Evolutionary conservation across 1,139 yeast species (phyloP).

Genomic region (Nematodospora anomalae): DNA sequence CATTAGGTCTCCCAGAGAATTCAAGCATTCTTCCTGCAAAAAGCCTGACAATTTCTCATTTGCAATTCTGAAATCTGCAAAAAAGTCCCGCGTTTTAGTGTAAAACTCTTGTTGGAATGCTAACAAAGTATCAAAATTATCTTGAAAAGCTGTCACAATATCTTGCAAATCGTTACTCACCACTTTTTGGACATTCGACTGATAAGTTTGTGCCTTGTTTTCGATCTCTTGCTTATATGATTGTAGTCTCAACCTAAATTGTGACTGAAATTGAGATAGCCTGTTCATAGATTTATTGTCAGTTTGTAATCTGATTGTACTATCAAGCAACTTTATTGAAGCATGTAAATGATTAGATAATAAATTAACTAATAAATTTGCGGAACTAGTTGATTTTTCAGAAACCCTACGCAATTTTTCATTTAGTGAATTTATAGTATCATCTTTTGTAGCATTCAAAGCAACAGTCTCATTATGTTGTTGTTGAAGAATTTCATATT

Average conservation of each 20-base stretch:
- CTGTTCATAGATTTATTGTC: neutral
- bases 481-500: slow-evolving; percentile 2
- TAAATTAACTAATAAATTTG: slow-evolving; percentile 9
- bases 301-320: slow-evolving; percentile 4
- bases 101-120: slow-evolving; percentile 10
- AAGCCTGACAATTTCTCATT: slow-evolving; percentile 18
- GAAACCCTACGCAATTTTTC: slow-evolving; percentile 10
- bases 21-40: slow-evolving; percentile 16
- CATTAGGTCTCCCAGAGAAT: slow-evolving; percentile 10
- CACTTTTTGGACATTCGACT: slow-evolving; percentile 6
- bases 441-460: slow-evolving; percentile 2
- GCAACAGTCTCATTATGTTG: slow-evolving; percentile 1
- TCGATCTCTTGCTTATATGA: slow-evolving; percentile 8
- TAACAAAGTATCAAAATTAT: slow-evolving; percentile 6
- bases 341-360: slow-evolving; percentile 12
- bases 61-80: slow-evolving; percentile 16
- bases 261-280: slow-evolving; percentile 7
- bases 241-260: slow-evolving; percentile 6
- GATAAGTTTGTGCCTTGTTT: slow-evolving; percentile 5
- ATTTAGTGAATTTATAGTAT: slow-evolving; percentile 5
- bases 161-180: slow-evolving; percentile 9
- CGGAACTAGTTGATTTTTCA: slow-evolving; percentile 11
- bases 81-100: slow-evolving; percentile 8
- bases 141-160: slow-evolving; percentile 7
- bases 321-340: slow-evolving; percentile 9